Base-by-base conservation (phyloP, 2,329 filamentous ascomycete genomes). In the Alternaria ethzedia region DNA sequence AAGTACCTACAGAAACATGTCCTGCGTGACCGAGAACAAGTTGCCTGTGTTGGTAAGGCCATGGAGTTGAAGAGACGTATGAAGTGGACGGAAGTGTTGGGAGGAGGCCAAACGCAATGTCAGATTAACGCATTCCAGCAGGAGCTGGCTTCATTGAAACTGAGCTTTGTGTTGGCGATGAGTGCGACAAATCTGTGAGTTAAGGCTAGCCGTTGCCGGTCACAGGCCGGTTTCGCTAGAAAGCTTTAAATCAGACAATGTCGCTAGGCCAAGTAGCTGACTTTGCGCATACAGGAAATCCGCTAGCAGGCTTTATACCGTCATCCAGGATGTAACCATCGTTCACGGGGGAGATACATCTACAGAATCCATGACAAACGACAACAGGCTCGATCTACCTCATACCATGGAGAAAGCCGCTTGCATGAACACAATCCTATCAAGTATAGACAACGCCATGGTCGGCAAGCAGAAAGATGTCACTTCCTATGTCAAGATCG, bases 311-410 rank as follows among this genome's bases (percentile, higher is more conserved):
- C 36, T 41, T 3, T 41, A 2, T 11, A 41, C 36, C 3, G 5
- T 41, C 3, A 41, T 41, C 1, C 36, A 17, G 11, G 15, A 41
- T 11, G n/a, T 41, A 0, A 11, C n/a, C 3, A 41, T 41, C n/a
- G n/a, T 41, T 3, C 36, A 17, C 15, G 2, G 0, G 15, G 36
- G 9, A 17, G 36, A 41, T 0, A 0, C 17, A 1, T 6, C 5
- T 6, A 3, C 4, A 41, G 4, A 17, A 17, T 5, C n/a, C 0
- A 17, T 17, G 9, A 3, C 3, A 6, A 2, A 17, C 0, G 36
- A 3, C 4, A 17, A 41, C 3, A 3, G n/a, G n/a, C 2, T 17
- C n/a, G 9, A 41, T 17, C 8, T 41, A 9, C n/a, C 4, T 17
- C 3, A 11, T 10, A n/a, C 15, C 2, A 41, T 41, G 36, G 36